A percentile compares a stretch with the other conserved stretches of the same genome.
These are phyloP conservation scores for Benincasa hispida DNA, from an alignment of 306 rosid genomes.

Conservation along the genomic window DNA sequence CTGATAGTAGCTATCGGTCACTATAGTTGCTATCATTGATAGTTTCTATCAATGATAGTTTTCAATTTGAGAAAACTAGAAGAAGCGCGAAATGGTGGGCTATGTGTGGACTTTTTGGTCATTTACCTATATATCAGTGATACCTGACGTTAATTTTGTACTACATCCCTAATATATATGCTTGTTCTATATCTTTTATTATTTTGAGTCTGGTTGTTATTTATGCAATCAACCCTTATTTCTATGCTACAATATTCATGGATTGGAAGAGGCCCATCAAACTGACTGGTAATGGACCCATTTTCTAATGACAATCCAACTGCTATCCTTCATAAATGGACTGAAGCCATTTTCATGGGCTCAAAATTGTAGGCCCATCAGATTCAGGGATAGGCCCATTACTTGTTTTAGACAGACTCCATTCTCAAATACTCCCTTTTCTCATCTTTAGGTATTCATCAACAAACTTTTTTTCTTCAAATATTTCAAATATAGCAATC, in stretches of 20 bases:
- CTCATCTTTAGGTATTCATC: background rate
- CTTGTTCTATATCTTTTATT: no score
- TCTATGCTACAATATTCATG: background rate
- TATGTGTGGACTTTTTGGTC: no score
- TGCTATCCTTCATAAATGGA: background rate
- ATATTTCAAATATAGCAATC: background rate
- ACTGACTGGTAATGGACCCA: background rate
- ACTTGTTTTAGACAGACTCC: background rate
- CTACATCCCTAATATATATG: no score
- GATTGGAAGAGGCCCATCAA: background rate
- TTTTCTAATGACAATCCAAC: background rate
- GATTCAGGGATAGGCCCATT: background rate
- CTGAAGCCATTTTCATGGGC: background rate
- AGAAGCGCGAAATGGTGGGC: no score
- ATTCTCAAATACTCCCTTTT: background rate
- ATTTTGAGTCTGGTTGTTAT: no score
- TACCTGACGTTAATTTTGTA: no score
- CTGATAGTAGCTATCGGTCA: no score
- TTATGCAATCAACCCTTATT: no score
- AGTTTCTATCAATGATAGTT: no score
- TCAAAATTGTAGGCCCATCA: background rate
- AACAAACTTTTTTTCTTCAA: background rate
- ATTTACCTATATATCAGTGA: no score
- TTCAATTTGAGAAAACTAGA: no score
- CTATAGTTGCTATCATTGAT: no score